These are phyloP conservation scores for Candida ascalaphidarum DNA, from an alignment of 805 yeast genomes.

Conservation along the genomic window DNA sequence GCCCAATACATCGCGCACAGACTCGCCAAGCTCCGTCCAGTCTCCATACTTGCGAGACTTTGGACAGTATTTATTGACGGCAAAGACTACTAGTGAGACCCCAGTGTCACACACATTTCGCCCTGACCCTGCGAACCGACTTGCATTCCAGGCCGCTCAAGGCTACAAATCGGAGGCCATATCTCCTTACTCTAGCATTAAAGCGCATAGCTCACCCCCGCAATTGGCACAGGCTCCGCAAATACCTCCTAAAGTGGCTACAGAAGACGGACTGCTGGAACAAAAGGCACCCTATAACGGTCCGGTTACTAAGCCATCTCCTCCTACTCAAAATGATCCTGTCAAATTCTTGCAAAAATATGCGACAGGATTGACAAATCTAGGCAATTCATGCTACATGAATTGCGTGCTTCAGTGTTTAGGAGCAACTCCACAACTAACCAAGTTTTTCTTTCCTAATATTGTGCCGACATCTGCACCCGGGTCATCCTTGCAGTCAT, in stretches of 20 bases:
- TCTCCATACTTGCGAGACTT: constrained; percentile 22
- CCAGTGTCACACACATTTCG: constrained; percentile 11
- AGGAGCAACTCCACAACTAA: constrained; percentile 60
- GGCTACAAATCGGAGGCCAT: too few relatives aligned
- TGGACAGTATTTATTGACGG: constrained; percentile 17
- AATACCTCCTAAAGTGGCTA: too few relatives aligned
- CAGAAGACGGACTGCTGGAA: too few relatives aligned
- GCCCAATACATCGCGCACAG: not conserved
- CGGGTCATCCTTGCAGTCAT: constrained; percentile 35
- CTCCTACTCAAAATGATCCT: not conserved
- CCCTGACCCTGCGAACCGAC: too few relatives aligned
- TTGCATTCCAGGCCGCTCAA: too few relatives aligned
- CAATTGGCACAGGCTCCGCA: too few relatives aligned
- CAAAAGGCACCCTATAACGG: too few relatives aligned
- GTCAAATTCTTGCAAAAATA: constrained; percentile 15
- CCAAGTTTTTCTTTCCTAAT: constrained; percentile 44
- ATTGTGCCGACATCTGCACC: constrained; percentile 9
- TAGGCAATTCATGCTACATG: constrained; percentile 92
- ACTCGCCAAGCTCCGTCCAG: constrained; percentile 3
- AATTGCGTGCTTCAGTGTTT: constrained; percentile 85
- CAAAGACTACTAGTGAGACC: constrained; percentile 10
- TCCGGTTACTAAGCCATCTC: too few relatives aligned
- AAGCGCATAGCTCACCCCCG: too few relatives aligned
- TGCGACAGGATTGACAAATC: constrained; percentile 65
- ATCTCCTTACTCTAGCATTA: too few relatives aligned